A percentile compares a stretch with the other conserved stretches of the same genome.
phyloP scores from a whole-genome alignment of 2,329 filamentous ascomycete species.

The Trichoderma aggressivum region DNA sequence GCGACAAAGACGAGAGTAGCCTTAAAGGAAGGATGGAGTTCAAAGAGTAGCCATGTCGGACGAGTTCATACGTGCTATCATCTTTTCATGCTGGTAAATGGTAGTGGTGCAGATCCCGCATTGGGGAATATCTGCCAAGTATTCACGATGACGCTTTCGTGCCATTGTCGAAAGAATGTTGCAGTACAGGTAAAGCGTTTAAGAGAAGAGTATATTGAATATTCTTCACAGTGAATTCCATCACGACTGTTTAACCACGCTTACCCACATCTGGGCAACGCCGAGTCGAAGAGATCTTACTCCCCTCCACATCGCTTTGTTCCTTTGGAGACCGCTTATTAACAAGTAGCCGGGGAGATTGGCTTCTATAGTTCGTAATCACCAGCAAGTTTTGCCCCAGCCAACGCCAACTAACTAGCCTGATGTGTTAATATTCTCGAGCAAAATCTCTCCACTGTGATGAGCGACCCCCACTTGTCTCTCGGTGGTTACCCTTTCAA shows the following conservation, averaged over 20 bases:
- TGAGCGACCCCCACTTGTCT: not conserved
- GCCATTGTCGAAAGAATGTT: not conserved
- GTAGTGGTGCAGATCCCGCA: not conserved
- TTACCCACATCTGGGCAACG: not conserved
- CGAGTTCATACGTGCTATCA: not conserved
- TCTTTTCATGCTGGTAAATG: not conserved
- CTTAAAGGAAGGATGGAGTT: not conserved
- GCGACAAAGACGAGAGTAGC: not conserved
- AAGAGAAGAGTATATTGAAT: not conserved
- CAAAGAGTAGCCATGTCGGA: not conserved
- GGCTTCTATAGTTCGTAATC: too few relatives aligned
- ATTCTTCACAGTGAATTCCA: not conserved
- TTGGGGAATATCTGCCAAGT: not conserved
- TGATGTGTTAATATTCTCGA: too few relatives aligned
- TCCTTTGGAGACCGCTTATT: too few relatives aligned
- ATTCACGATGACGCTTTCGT: not conserved
- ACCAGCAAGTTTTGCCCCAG: too few relatives aligned
- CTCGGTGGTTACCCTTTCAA: not conserved
- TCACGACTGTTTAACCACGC: not conserved
- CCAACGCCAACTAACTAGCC: too few relatives aligned
- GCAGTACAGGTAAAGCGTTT: not conserved
- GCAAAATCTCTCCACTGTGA: too few relatives aligned
- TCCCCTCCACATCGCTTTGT: too few relatives aligned
- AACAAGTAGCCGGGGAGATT: too few relatives aligned
- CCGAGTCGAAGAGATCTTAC: too few relatives aligned